Conservation (phyloP, 257 asterid genomes). For the Vinca minor region DNA sequence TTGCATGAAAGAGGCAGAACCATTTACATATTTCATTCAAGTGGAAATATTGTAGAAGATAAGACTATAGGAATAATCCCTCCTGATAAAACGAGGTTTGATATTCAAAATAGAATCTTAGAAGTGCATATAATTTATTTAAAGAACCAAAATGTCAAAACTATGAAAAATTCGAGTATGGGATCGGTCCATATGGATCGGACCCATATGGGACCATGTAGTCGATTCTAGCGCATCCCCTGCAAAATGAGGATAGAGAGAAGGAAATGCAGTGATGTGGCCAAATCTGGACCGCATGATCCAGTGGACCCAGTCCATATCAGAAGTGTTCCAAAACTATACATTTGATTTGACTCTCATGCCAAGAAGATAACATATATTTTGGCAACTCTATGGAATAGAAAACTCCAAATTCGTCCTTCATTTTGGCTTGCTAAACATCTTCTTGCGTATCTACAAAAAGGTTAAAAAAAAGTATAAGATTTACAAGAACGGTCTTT, state of each 20-base stretch:
- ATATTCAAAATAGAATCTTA: not conserved
- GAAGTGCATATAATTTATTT: not conserved
- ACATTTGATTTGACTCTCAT: not conserved
- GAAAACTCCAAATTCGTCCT: not conserved
- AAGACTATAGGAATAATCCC: not conserved
- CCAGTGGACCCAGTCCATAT: too few species aligned
- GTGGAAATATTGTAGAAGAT: too few species aligned
- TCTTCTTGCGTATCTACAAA: not conserved
- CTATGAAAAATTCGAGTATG: too few species aligned
- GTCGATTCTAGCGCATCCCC: too few species aligned
- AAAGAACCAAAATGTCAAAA: not conserved
- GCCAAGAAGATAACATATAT: not conserved
- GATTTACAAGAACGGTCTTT: not conserved
- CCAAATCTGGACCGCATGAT: too few species aligned
- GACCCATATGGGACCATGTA: too few species aligned
- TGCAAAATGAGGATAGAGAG: too few species aligned
- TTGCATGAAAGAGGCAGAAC: not conserved
- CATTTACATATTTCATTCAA: too few species aligned
- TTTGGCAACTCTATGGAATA: not conserved
- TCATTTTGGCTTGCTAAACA: not conserved
- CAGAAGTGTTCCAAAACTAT: too few species aligned
- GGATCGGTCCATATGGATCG: too few species aligned
- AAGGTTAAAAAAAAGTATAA: not conserved
- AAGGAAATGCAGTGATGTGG: too few species aligned
- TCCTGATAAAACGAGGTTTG: not conserved